These are phyloP conservation scores for Volvox africanus DNA, from an alignment of 139 green algal genomes.

Conservation along the genomic window DNA sequence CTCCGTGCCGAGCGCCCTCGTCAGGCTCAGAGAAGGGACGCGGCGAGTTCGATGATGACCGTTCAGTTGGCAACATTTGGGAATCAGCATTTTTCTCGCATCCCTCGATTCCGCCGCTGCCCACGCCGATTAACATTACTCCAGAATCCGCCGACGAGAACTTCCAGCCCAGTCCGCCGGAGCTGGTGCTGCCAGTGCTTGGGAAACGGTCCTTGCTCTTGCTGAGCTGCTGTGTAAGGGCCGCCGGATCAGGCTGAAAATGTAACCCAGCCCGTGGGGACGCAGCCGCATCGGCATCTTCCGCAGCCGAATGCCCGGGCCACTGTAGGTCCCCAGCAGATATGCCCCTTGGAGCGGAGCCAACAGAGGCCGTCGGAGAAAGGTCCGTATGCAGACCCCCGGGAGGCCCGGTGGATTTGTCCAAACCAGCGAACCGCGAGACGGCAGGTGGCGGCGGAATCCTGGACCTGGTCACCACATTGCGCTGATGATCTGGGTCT, in stretches of 20 bases:
- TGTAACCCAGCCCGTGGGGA: neutral
- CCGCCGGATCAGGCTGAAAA: neutral
- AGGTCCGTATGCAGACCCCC: too few species aligned
- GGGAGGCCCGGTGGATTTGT: neutral
- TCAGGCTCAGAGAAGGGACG: neutral
- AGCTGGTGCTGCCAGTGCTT: neutral
- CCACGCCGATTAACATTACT: neutral
- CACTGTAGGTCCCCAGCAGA: neutral
- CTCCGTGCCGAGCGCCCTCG: neutral
- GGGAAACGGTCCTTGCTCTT: neutral
- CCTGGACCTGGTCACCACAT: neutral
- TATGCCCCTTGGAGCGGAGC: too few species aligned
- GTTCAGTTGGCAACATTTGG: neutral
- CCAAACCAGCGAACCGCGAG: neutral
- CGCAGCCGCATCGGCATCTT: neutral
- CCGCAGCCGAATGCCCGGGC: neutral
- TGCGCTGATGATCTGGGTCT: neutral
- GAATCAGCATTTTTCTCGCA: neutral
- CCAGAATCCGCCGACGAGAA: neutral
- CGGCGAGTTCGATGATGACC: neutral
- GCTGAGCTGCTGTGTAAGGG: neutral
- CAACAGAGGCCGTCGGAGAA: too few species aligned
- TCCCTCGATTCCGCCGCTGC: neutral
- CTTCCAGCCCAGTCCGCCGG: constrained; percentile 4
- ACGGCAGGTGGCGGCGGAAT: neutral